Base-by-base conservation (phyloP, 352 stramenopile genomes). In the Elongisporangium anandrum region DNA sequence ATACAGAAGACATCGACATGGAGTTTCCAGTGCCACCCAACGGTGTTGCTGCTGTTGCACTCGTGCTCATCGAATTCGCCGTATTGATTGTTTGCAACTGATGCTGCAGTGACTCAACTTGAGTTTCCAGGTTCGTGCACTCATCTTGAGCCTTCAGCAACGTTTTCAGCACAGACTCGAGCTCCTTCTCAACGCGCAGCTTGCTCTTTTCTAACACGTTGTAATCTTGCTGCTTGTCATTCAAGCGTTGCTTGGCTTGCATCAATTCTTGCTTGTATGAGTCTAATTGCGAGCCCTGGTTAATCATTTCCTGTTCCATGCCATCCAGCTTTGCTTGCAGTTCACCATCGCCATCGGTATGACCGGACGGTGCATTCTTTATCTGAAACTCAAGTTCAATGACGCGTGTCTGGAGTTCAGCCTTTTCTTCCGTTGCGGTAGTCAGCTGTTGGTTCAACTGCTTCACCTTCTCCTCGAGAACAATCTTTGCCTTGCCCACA, bases 401-500 rank as follows among this genome's bases (percentile, higher is more conserved):
- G 34, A 54, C 61, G 10, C 71, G 67, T 45, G 34, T 17, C 34
- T 45, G 34, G 2, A 92, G 64, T 21, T 64, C 64, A 34, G 65
- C 23, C 45, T 90, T 92, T 34, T 89, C 80, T 17, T 78, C 70
- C 0, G 77, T 79, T 0, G 74, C 73, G 21, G 66, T 66, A 2
- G 61, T 57, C 50, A 90, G 59, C 61, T 80, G 65, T 16, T 68
- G 63, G 12, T 79, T 79, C 1, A 90, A 63, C 39, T 85, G 72
- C 49, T 79, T 78, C 0, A 92, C 80, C 50, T 87, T 85, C 20
- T 90, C 82, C 19, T 92, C 82, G 10, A 92, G 61, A 20, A 73
- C 69, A 50, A 81, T 57, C 58, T 92, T 92, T n/a, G 82, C 80
- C 58, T 92, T 92, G 16, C 82, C 82, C 0, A 92, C 77, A 47